phyloP scores from a whole-genome alignment of 1,139 yeast genomes.

The Geotrichum candidum region DNA sequence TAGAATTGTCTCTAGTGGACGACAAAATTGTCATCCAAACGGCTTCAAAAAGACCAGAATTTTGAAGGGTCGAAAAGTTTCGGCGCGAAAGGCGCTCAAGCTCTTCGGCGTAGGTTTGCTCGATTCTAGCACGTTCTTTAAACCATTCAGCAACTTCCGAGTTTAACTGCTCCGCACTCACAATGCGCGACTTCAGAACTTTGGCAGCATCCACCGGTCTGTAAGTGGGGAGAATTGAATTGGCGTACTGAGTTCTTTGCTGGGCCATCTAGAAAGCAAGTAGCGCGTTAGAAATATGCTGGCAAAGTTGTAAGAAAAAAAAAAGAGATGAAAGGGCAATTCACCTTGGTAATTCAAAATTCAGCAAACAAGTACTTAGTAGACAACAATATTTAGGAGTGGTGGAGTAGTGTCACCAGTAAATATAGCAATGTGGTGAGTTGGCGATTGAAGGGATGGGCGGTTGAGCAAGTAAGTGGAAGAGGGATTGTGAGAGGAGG shows the following conservation, averaged over 20 bases:
- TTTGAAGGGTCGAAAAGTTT: constrained; percentile 7
- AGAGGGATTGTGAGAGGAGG: too few relatives aligned
- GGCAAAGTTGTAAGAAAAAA: not conserved
- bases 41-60: constrained; percentile 18
- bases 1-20: constrained; percentile 29
- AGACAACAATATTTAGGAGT: too few relatives aligned
- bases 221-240: constrained; percentile 30
- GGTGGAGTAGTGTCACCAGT: too few relatives aligned
- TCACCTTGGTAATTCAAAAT: not conserved
- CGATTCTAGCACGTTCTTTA: constrained; percentile 34
- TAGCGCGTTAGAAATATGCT: not conserved
- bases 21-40: constrained; percentile 29
- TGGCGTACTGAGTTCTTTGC: constrained; percentile 30
- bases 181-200: constrained; percentile 32
- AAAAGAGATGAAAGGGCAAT: too few relatives aligned
- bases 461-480: too few relatives aligned
- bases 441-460: too few relatives aligned
- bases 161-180: constrained; percentile 28
- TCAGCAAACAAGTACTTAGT: not conserved
- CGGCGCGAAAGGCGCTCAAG: constrained; percentile 30
- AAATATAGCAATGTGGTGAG: too few relatives aligned
- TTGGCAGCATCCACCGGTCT: constrained; percentile 32
- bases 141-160: constrained; percentile 37
- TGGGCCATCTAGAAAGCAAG: constrained; percentile 9
- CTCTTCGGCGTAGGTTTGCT: constrained; percentile 34